Evolutionary conservation across 345 rosid species (phyloP), one percentile per base, ranked within the genome.

Genomic region (Dimocarpus longan): DNA sequence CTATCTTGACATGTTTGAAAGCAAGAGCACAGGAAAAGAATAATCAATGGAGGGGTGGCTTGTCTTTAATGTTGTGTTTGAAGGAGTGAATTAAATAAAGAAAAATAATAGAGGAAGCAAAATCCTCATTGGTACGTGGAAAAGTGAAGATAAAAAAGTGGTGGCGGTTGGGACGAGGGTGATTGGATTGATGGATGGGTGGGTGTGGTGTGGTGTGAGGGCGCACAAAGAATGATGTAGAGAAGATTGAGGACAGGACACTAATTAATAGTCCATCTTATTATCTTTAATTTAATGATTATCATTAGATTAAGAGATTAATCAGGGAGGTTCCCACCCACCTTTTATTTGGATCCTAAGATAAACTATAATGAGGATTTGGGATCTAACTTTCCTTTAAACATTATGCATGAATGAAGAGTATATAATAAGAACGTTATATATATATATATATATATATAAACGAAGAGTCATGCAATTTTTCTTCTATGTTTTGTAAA

Each of bases 91-190:
- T 12, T 57, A 16, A n/a, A 57, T 5, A 19, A 16, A 8, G 21
- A 19, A 57, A 46, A 73, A 44, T 40, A 71, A 68, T 21, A 78
- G 71, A 48, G 81, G 79, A 60, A 77, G 81, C 87, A 81, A 57
- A 57, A 79, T 73, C 81, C 57, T 70, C 66, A 82, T 82, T 74
- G 87, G 77, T 46, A 70, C 3, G 26, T 70, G 71, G 46, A 79
- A 84, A 81, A 79, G 76, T 48, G 56, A 75, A 26, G 5, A 78
- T 26, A 32, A 50, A 80, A 42, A 67, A 42, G 67, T 65, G 71
- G 66, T 44, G 74, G 72, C 66, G 21, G 70, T 52, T 62, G 62
- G 76, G 60, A 65, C 57, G 80, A 78, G 75, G 60, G 68, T 67
- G 84, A 81, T 50, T 50, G 56, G 63, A n/a, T n/a, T 46, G 8